Conservation (phyloP, 2,329 filamentous ascomycete genomes). For the Penicillium crustosum region DNA sequence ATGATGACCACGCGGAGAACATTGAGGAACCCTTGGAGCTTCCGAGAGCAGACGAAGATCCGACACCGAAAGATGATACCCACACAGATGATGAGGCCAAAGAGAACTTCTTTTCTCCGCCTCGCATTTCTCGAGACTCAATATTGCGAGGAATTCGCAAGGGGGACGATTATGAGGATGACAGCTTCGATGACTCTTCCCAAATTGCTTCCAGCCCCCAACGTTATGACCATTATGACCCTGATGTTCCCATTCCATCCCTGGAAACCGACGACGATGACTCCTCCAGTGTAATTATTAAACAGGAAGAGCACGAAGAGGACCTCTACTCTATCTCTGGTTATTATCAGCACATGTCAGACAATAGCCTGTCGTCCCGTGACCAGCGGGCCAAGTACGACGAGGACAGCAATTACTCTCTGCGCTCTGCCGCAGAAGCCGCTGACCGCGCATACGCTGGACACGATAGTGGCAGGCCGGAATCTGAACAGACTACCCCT, state of each 20-base stretch:
- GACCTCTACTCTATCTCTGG: conserved; percentile 66
- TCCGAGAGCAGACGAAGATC: conserved; percentile 1
- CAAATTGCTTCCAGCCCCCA: conserved; percentile 59
- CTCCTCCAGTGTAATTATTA: conserved; percentile 64
- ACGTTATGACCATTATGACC: conserved; percentile 67
- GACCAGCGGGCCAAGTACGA: conserved; percentile 46
- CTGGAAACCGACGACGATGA: conserved; percentile 66
- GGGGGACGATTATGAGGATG: conserved; percentile 60
- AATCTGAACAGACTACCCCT: conserved; percentile 36
- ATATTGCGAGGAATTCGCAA: conserved; percentile 82
- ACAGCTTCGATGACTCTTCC: conserved; percentile 65
- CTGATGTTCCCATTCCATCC: conserved; percentile 85
- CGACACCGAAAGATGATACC: not conserved
- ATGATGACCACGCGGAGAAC: conserved; percentile 21
- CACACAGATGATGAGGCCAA: conserved; percentile 41
- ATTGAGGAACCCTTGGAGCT: conserved; percentile 5
- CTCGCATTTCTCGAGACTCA: conserved; percentile 87
- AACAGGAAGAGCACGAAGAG: conserved; percentile 61
- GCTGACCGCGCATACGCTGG: conserved; percentile 3
- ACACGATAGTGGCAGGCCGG: conserved; percentile 32
- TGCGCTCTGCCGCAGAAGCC: conserved; percentile 37
- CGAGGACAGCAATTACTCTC: conserved; percentile 59
- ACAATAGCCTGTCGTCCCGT: conserved; percentile 30
- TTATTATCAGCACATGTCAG: conserved; percentile 57
- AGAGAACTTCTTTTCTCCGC: conserved; percentile 62